Conservation (phyloP, 768 basidiomycete genomes). For the Crepidotus variabilis region DNA sequence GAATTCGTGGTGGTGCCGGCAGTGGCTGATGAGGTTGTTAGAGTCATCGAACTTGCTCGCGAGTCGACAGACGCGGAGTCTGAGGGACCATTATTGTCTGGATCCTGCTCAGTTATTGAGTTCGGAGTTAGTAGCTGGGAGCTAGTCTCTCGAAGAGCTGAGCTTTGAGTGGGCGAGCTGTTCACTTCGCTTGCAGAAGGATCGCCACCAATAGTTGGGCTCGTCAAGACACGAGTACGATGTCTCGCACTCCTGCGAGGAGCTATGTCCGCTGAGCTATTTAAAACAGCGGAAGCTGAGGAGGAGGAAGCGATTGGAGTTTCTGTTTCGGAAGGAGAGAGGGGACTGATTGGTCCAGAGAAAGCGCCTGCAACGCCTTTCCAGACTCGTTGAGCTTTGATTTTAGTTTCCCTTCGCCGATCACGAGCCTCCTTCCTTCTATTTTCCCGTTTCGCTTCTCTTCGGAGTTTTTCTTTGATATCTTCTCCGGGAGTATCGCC, state of each 20-base stretch:
- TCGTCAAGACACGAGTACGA: background rate
- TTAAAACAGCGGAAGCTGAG: conserved; percentile 5
- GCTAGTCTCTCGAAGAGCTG: background rate
- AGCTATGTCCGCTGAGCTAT: conserved; percentile 1
- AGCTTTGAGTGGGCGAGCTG: background rate
- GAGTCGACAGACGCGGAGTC: conserved; percentile 1
- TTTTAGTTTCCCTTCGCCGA: conserved; percentile 43
- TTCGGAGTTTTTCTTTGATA: conserved; percentile 58
- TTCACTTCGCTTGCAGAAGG: background rate
- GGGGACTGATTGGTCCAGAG: conserved; percentile 13
- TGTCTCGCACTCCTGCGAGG: background rate
- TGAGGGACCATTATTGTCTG: background rate
- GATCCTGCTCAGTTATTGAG: background rate
- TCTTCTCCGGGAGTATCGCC: conserved; percentile 35
- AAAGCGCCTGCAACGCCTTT: conserved; percentile 55
- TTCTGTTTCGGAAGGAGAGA: background rate
- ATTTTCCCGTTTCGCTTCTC: conserved; percentile 51
- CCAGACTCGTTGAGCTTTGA: conserved; percentile 55
- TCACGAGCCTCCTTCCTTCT: conserved; percentile 45
- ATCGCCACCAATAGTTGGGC: background rate
- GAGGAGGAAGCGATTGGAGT: background rate
- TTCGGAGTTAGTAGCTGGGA: background rate
- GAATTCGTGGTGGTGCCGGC: background rate
- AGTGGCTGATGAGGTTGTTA: conserved; percentile 6
- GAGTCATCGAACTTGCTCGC: background rate